phyloP scores from a whole-genome alignment of 768 basidiomycete species.

The Pholiota microspora region DNA sequence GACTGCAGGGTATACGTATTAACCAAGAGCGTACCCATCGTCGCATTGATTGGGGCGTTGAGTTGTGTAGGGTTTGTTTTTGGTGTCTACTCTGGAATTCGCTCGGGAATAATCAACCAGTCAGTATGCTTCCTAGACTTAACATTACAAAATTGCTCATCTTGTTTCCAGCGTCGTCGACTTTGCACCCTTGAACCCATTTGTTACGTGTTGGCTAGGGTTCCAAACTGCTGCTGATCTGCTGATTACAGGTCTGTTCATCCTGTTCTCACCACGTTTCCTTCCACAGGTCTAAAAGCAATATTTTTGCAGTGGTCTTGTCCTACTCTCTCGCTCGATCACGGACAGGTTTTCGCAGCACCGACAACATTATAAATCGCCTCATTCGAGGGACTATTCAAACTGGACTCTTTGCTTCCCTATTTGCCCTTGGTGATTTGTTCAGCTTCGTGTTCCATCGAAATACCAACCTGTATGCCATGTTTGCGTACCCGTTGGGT shows the following conservation, averaged over 20 bases:
- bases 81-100: constrained; percentile 41
- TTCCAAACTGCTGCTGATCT: constrained; percentile 44
- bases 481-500: constrained; percentile 35
- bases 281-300: not conserved
- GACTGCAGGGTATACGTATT: constrained; percentile 31
- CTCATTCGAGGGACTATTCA: constrained; percentile 55
- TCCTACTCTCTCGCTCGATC: constrained; percentile 34
- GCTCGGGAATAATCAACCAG: constrained; percentile 40
- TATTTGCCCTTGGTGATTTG: constrained; percentile 50
- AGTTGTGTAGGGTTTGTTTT: constrained; percentile 40
- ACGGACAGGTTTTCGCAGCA: constrained; percentile 49
- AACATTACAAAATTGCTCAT: no score
- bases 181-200: constrained; percentile 35
- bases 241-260: constrained; percentile 39
- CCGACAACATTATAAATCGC: constrained; percentile 50
- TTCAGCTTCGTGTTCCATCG: constrained; percentile 37
- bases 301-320: constrained; percentile 20
- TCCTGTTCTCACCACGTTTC: constrained; percentile 1
- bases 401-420: constrained; percentile 51
- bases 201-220: constrained; percentile 48
- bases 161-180: constrained; percentile 33
- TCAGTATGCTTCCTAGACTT: constrained; percentile 27
- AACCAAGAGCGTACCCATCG: constrained; percentile 31
- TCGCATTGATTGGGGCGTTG: constrained; percentile 32
- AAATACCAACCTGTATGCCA: constrained; percentile 31